Conservation (phyloP, 2,329 filamentous ascomycete genomes). For the Aaosphaeria pasadenensis region DNA sequence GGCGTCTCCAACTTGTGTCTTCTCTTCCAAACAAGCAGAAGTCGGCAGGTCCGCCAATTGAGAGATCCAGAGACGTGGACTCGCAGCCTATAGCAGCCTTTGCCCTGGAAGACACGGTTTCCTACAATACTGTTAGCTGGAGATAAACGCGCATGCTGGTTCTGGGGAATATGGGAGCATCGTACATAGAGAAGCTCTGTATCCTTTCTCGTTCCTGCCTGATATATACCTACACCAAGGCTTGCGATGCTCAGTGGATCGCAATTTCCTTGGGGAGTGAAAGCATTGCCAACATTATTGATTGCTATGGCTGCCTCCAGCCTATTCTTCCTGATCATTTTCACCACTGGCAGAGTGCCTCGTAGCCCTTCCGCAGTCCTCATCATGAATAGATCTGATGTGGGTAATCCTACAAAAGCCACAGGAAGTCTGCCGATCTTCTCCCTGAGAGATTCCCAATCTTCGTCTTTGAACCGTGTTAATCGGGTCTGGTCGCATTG, state of each 20-base stretch:
- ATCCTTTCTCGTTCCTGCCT: slow-evolving; percentile 60
- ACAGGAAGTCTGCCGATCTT: slow-evolving; percentile 56
- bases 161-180: background rate
- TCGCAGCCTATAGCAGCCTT: slow-evolving; percentile 40
- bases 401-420: slow-evolving; percentile 67
- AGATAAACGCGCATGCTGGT: too few species aligned
- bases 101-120: slow-evolving; percentile 49
- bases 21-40: slow-evolving; percentile 42
- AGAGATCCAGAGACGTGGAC: slow-evolving; percentile 25
- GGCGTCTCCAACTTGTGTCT: slow-evolving; percentile 38
- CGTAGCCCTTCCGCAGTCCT: slow-evolving; percentile 46
- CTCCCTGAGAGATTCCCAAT: slow-evolving; percentile 50
- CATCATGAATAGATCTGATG: slow-evolving; percentile 73
- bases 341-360: slow-evolving; percentile 61
- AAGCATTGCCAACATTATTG: slow-evolving; percentile 73
- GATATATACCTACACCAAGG: slow-evolving; percentile 64
- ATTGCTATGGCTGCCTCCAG: slow-evolving; percentile 62
- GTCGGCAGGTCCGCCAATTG: slow-evolving; percentile 39
- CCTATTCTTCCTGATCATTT: slow-evolving; percentile 57
- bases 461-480: slow-evolving; percentile 51
- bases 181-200: slow-evolving; percentile 58
- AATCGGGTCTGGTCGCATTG: slow-evolving; percentile 49
- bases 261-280: slow-evolving; percentile 66
- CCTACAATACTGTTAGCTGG: slow-evolving; percentile 22
- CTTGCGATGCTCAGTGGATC: slow-evolving; percentile 64